These are phyloP conservation scores for Cinnamomum micranthum DNA, from an alignment of 164 flowering plant species.

Conservation along the genomic window DNA sequence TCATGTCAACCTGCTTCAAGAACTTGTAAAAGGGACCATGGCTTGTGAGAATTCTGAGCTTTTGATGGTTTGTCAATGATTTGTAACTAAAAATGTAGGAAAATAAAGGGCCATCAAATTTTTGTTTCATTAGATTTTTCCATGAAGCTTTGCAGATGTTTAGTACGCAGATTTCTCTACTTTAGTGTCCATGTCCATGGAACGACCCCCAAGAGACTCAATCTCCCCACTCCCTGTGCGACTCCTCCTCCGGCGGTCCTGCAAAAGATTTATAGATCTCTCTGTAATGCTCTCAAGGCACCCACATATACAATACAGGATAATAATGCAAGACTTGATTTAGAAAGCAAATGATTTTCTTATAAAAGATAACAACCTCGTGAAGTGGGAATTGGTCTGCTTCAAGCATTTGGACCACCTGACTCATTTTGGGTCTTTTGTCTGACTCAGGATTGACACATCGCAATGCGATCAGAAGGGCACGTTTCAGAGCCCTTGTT, in stretches of 20 bases:
- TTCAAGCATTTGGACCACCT: slow-evolving; percentile 39
- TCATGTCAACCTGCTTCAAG: slow-evolving; percentile 6
- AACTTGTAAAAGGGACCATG: not conserved
- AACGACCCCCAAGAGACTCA: slow-evolving; percentile 40
- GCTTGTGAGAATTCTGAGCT: not conserved
- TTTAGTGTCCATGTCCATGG: slow-evolving; percentile 34
- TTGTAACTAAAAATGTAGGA: not conserved
- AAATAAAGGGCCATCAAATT: not conserved
- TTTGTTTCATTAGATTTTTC: slow-evolving; percentile 8
- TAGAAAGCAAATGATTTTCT: not conserved
- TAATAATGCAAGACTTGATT: not conserved
- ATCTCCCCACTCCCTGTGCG: slow-evolving; percentile 65
- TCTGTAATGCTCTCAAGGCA: not conserved
- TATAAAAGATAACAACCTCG: slow-evolving; percentile 18
- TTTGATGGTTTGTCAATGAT: not conserved
- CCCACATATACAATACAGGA: not conserved
- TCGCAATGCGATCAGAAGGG: slow-evolving; percentile 40
- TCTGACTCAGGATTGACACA: slow-evolving; percentile 49
- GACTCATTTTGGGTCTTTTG: slow-evolving; percentile 42
- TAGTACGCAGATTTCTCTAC: slow-evolving; percentile 28
- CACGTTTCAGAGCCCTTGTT: slow-evolving; percentile 35
- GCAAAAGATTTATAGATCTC: slow-evolving; percentile 7
- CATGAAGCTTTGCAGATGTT: not conserved
- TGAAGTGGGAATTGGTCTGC: slow-evolving; percentile 33
- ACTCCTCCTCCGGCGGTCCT: slow-evolving; percentile 70